Evolutionary conservation across 169 alveolate genomes (phyloP).

Genomic region (Blepharisma undulans): DNA sequence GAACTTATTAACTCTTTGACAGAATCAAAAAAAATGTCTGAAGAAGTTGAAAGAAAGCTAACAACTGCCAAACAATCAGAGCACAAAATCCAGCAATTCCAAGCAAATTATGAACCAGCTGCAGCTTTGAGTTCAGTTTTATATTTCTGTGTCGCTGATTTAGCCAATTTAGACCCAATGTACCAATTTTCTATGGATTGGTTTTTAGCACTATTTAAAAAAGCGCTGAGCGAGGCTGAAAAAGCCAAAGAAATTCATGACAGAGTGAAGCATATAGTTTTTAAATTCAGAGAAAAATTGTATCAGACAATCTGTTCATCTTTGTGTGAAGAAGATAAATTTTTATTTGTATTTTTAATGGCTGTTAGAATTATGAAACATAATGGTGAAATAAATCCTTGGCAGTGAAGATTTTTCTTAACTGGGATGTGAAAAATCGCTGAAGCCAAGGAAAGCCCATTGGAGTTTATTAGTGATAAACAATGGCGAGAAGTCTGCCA

Average conservation of each 20-base stretch:
- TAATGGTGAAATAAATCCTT: constrained; percentile 53
- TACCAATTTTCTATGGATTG: constrained; percentile 81
- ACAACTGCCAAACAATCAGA: constrained; percentile 78
- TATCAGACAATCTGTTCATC: constrained; percentile 77
- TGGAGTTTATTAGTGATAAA: constrained; percentile 47
- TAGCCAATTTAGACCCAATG: constrained; percentile 78
- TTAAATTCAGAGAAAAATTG: constrained; percentile 71
- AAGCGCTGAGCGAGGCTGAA: constrained; percentile 73
- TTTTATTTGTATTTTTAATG: constrained; percentile 76
- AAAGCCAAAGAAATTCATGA: constrained; percentile 67
- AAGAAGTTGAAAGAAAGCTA: constrained; percentile 74
- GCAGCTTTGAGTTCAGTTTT: constrained; percentile 75
- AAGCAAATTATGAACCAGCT: constrained; percentile 75
- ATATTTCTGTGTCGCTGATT: constrained; percentile 76
- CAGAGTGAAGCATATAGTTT: constrained; percentile 65
- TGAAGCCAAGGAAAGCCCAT: constrained; percentile 49
- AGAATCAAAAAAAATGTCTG: constrained; percentile 74
- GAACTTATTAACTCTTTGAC: constrained; percentile 72
- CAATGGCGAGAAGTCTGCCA: constrained; percentile 54
- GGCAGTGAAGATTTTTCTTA: constrained; percentile 64
- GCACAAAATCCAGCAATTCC: constrained; percentile 68
- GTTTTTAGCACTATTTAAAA: constrained; percentile 70
- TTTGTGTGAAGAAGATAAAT: constrained; percentile 79
- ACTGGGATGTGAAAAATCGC: constrained; percentile 65
- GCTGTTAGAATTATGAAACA: constrained; percentile 65